Conservation (phyloP, 768 basidiomycete genomes). For the Pholiota microspora region DNA sequence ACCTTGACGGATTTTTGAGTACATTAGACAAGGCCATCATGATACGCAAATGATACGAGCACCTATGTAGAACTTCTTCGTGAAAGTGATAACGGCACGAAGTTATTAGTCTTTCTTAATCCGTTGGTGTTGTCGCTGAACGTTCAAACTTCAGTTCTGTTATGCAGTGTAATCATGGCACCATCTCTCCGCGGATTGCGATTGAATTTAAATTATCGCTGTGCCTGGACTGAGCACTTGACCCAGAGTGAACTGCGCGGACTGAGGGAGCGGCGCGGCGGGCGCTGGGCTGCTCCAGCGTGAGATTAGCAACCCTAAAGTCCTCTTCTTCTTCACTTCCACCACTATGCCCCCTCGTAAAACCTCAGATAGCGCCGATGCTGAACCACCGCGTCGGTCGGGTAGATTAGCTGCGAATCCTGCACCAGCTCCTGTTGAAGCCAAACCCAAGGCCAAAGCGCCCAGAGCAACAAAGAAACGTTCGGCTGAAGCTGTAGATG, state of each 20-base stretch:
- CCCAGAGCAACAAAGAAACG: slow-evolving; percentile 39
- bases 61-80: no score
- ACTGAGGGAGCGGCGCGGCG: slow-evolving; percentile 8
- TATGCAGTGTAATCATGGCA: neutral
- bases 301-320: slow-evolving; percentile 8
- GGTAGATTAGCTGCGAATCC: slow-evolving; percentile 52
- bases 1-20: no score
- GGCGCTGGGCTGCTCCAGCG: slow-evolving; percentile 8
- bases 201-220: neutral
- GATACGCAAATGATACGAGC: no score
- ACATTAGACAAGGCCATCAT: no score
- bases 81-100: no score
- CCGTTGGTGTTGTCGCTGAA: no score
- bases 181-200: neutral
- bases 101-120: no score
- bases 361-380: slow-evolving; percentile 27
- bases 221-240: slow-evolving; percentile 10
- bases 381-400: slow-evolving; percentile 51
- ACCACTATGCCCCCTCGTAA: slow-evolving; percentile 33
- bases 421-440: slow-evolving; percentile 28
- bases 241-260: neutral
- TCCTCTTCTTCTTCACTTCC: slow-evolving; percentile 10
- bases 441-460: slow-evolving; percentile 18
- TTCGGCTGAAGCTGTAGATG: slow-evolving; percentile 34
- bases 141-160: neutral